Conservation (phyloP, 768 basidiomycete genomes). For the Psilocybe tampanensis region DNA sequence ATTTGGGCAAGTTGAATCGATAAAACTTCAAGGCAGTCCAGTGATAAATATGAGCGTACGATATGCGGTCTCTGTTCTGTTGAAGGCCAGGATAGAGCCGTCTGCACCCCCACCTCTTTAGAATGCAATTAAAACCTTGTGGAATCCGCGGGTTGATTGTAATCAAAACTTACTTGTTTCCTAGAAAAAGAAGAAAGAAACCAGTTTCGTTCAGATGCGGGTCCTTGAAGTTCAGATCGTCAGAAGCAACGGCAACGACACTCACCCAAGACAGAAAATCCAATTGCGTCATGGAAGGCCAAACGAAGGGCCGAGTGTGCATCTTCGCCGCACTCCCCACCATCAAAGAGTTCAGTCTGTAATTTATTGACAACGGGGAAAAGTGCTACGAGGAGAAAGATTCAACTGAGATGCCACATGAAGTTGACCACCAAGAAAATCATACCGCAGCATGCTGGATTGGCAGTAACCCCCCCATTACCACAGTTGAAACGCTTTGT, state of each 20-base stretch:
- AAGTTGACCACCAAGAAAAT: too few species aligned
- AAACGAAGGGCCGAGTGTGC: constrained; percentile 22
- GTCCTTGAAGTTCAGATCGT: too few species aligned
- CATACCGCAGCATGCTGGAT: constrained; percentile 17
- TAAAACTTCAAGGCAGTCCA: too few species aligned
- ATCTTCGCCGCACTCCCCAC: constrained; percentile 34
- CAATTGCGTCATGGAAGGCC: constrained; percentile 22
- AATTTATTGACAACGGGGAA: constrained; percentile 17
- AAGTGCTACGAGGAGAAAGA: not conserved
- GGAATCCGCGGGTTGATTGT: too few species aligned
- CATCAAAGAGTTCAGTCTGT: constrained; percentile 32
- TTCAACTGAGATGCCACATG: not conserved
- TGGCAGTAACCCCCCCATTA: constrained; percentile 10
- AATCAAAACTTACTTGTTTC: too few species aligned
- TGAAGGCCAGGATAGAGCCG: constrained; percentile 31
- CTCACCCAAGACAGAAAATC: constrained; percentile 20
- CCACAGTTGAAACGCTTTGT: constrained; percentile 21
- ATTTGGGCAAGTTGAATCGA: too few species aligned
- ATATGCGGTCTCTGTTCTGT: constrained; percentile 22
- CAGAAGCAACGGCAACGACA: too few species aligned
- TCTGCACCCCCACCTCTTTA: constrained; percentile 32
- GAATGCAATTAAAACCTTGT: too few species aligned
- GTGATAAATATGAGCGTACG: too few species aligned
- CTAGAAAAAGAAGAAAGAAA: too few species aligned
- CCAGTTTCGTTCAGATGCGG: too few species aligned